Conservation (phyloP, 768 basidiomycete genomes). For the Trichaptum fuscoviolaceum region DNA sequence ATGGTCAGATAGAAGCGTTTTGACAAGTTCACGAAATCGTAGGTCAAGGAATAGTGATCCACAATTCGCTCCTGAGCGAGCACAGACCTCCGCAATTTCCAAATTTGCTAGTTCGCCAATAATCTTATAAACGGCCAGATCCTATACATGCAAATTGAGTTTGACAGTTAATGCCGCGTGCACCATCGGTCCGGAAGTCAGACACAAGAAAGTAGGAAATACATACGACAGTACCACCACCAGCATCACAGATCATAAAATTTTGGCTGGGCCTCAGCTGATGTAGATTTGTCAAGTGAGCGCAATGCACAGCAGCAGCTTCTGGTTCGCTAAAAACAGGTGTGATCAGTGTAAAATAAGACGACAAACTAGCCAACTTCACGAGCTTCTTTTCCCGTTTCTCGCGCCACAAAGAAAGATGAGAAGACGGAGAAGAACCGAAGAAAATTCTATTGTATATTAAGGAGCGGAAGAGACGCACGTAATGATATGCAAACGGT, state of each 20-base stretch:
- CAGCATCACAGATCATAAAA: constrained; percentile 91
- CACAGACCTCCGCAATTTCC: constrained; percentile 91
- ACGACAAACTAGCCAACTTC: not conserved
- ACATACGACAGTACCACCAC: constrained; percentile 71
- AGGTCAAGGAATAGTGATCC: constrained; percentile 86
- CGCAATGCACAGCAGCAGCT: constrained; percentile 90
- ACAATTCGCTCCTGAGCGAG: constrained; percentile 81
- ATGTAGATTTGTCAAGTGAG: constrained; percentile 74
- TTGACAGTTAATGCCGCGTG: no score
- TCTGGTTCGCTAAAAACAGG: constrained; percentile 51
- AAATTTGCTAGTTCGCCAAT: constrained; percentile 74
- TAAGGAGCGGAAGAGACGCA: constrained; percentile 21
- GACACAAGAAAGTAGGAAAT: constrained; percentile 9
- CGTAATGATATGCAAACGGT: constrained; percentile 80
- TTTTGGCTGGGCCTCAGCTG: constrained; percentile 75
- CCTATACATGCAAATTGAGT: constrained; percentile 22
- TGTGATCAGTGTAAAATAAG: constrained; percentile 6
- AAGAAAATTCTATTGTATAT: not conserved
- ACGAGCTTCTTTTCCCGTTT: not conserved
- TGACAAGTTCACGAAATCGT: constrained; percentile 77
- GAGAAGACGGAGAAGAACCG: constrained; percentile 7
- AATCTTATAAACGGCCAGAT: constrained; percentile 51
- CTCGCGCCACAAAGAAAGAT: not conserved
- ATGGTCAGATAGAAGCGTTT: constrained; percentile 73
- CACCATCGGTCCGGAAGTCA: no score